These are phyloP conservation scores for Biscogniauxia mediterranea DNA, from an alignment of 2,329 filamentous ascomycete species.

Conservation along the genomic window DNA sequence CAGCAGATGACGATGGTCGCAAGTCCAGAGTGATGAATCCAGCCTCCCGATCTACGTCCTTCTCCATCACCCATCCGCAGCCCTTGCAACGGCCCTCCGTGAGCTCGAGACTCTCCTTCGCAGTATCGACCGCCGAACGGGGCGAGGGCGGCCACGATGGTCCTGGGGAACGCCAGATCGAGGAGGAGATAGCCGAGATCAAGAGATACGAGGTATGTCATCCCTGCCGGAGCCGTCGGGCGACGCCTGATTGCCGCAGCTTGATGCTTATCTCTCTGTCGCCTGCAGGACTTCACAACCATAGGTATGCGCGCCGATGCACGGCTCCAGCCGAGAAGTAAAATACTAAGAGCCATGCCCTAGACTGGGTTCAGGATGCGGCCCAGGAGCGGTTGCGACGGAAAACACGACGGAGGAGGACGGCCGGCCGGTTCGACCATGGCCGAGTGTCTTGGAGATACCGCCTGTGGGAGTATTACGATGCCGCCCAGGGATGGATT, in stretches of 20 bases:
- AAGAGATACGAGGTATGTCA: constrained; percentile 81
- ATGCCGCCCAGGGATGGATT: constrained; percentile 96
- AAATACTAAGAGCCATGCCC: constrained; percentile 35
- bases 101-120: constrained; percentile 64
- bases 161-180: constrained; percentile 68
- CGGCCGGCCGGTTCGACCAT: constrained; percentile 69
- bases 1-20: constrained; percentile 37
- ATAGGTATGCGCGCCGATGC: constrained; percentile 57
- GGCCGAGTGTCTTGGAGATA: constrained; percentile 74
- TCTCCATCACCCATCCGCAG: constrained; percentile 45
- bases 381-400: constrained; percentile 83
- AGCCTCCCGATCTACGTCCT: constrained; percentile 49
- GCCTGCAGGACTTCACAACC: constrained; percentile 79
- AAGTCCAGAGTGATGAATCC: constrained; percentile 43
- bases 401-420: constrained; percentile 70
- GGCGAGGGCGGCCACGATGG: constrained; percentile 53
- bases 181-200: constrained; percentile 95
- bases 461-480: constrained; percentile 81
- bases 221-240: too few relatives aligned
- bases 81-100: constrained; percentile 54
- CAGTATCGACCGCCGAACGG: constrained; percentile 63
- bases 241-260: not conserved
- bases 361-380: constrained; percentile 98
- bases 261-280: constrained; percentile 8
- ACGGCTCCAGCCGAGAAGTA: constrained; percentile 4